A percentile compares a stretch with the other conserved stretches of the same genome.
Conservation (phyloP, 2,329 filamentous ascomycete species). For the Ploettnerulaceae sp. region DNA sequence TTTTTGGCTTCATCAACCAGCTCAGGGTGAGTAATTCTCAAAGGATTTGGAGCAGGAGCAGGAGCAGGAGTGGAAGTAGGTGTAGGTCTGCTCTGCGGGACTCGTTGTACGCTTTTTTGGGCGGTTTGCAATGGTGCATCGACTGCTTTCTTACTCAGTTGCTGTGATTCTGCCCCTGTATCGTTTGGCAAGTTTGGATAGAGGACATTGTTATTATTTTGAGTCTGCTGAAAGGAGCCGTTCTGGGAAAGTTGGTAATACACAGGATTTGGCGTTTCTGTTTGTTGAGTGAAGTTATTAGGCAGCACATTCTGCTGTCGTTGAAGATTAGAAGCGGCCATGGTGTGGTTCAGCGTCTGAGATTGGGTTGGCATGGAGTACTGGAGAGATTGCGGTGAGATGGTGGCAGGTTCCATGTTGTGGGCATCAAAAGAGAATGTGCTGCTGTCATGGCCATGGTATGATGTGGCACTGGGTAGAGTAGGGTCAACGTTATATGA, state of each 20-base stretch:
- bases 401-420: slow-evolving; percentile 21
- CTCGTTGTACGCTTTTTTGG: background rate
- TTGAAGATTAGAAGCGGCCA: slow-evolving; percentile 22
- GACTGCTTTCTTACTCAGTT: slow-evolving; percentile 10
- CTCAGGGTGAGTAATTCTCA: slow-evolving; percentile 28
- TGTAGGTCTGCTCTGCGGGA: slow-evolving; percentile 13
- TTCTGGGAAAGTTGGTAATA: slow-evolving; percentile 17
- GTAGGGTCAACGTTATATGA: slow-evolving; percentile 28
- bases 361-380: slow-evolving; percentile 24
- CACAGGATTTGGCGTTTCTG: slow-evolving; percentile 13
- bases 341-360: slow-evolving; percentile 22
- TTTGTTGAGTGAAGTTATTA: slow-evolving; percentile 19
- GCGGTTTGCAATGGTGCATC: slow-evolving; percentile 3
- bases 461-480: slow-evolving; percentile 22
- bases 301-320: slow-evolving; percentile 7
- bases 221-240: slow-evolving; percentile 14
- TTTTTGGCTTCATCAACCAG: slow-evolving; percentile 12
- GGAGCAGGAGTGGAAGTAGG: slow-evolving; percentile 10
- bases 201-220: slow-evolving; percentile 13
- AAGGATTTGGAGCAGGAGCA: slow-evolving; percentile 11
- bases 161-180: slow-evolving; percentile 8
- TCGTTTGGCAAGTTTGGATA: slow-evolving; percentile 18
- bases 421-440: slow-evolving; percentile 28
- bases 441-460: slow-evolving; percentile 21
- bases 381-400: slow-evolving; percentile 31